Evolutionary conservation across 495 filamentous ascomycete species (phyloP), one percentile per base, ranked within the genome.

Genomic region (Achaetomiella virescens): DNA sequence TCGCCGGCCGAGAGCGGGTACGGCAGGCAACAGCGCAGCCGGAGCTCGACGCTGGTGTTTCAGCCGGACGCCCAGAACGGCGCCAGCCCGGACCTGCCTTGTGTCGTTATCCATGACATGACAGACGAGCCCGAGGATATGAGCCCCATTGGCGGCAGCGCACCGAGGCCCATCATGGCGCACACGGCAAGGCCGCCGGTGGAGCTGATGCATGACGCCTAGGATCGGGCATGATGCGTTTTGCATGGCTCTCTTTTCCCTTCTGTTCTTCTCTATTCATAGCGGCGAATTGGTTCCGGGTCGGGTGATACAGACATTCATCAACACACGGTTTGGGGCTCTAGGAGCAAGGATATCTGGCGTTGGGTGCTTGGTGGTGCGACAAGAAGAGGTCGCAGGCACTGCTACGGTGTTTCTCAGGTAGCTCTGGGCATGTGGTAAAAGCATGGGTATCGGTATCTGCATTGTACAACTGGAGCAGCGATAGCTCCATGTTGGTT

Each of bases 61-160:
- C 68, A 67, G 72, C 79, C 68, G 8, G 20, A 51, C 15, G 54
- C 70, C 75, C 48, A 87, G 81, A 63, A 81, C 77, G 56, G 89
- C 3, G 74, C 80, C 50, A 88, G 82, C 66, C 88, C 89, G 11
- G 78, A 84, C 64, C 69, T 98, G 57, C 93, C 93, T 0, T 89
- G 87, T 11, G 95, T 98, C 24, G 84, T 88, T 59, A 90, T 98
- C 6, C 89, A 95, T 64, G 95, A 97, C 72, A 88, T 87, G 63
- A 95, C 82, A 24, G 79, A 85, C 47, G 78, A 71, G 33, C 78
- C 75, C 4, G 72, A 66, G 12, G 75, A 77, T 14, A 61, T 74
- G 48, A 66, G 61, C 46, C 64, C 57, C 18, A 79, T 74, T 20
- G 67, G 73, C 51, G 78, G 74, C 50, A 72, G 63, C 60, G 71